A percentile compares a stretch with the other conserved stretches of the same genome.
Conservation (phyloP, 805 yeast genomes). For the Candida berthetii region DNA sequence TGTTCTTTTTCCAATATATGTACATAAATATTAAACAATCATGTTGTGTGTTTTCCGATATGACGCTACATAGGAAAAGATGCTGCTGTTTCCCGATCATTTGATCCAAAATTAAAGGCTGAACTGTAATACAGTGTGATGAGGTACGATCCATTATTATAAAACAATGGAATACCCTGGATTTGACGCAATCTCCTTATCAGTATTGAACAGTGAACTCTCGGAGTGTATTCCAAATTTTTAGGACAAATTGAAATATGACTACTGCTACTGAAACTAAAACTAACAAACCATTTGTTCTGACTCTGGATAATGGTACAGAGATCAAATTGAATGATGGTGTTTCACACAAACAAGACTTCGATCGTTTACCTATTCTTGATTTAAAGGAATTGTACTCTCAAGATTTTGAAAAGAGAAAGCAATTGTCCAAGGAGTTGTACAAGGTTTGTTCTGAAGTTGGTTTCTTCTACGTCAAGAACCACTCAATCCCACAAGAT, state of each 20-base stretch:
- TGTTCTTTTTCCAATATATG: too few relatives aligned
- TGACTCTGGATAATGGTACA: constrained; percentile 1
- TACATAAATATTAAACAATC: too few relatives aligned
- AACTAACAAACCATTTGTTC: neutral
- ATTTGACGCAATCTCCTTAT: too few relatives aligned
- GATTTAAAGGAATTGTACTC: constrained; percentile 9
- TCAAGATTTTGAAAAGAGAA: constrained; percentile 5
- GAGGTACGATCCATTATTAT: too few relatives aligned
- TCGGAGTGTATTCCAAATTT: too few relatives aligned
- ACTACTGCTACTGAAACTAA: neutral
- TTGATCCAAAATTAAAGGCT: too few relatives aligned
- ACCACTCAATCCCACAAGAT: constrained; percentile 16
- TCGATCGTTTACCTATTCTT: constrained; percentile 11
- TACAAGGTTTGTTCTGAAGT: constrained; percentile 15
- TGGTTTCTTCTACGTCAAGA: constrained; percentile 20
- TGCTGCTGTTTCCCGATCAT: too few relatives aligned
- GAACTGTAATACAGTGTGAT: too few relatives aligned
- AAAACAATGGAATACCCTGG: too few relatives aligned
- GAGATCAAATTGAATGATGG: neutral
- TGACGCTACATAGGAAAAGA: too few relatives aligned
- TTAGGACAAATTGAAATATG: constrained; percentile 46
- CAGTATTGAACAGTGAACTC: too few relatives aligned
- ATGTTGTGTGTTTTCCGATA: too few relatives aligned
- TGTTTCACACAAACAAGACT: constrained; percentile 4
- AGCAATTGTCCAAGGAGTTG: constrained; percentile 10